Percentiles rank a stretch among this genome's conserved stretches.
phyloP scores from a whole-genome alignment of 441 rosid genomes.

The Erodium moschatum region DNA sequence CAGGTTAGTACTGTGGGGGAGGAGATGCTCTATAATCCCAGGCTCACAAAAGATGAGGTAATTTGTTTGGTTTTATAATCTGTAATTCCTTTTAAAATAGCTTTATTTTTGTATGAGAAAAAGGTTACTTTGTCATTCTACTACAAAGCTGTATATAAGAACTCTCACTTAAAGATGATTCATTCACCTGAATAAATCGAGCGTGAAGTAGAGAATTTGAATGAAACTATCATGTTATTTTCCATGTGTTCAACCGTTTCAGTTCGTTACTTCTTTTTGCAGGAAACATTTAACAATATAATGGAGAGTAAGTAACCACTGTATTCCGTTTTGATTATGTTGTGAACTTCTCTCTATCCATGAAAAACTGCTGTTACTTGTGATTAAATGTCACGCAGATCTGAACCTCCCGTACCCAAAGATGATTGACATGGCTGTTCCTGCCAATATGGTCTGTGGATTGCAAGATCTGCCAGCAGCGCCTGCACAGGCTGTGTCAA shows the following conservation, averaged over 20 bases:
- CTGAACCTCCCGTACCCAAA: constrained; percentile 73
- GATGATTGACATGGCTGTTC: constrained; percentile 82
- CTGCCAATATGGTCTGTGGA: constrained; percentile 80
- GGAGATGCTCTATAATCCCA: constrained; percentile 64
- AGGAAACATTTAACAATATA: constrained; percentile 64
- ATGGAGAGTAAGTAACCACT: constrained; percentile 58
- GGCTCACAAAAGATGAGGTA: constrained; percentile 75
- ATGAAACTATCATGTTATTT: neutral
- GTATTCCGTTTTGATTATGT: neutral
- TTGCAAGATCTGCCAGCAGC: constrained; percentile 52
- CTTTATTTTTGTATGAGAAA: neutral
- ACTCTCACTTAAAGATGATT: neutral
- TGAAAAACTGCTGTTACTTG: neutral
- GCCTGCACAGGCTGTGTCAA: constrained; percentile 21
- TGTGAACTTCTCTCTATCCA: neutral
- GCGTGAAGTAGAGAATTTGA: neutral
- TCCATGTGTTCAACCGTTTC: neutral
- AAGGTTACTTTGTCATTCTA: neutral
- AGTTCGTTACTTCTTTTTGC: constrained; percentile 21
- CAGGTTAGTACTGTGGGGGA: constrained; percentile 88
- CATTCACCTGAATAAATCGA: neutral
- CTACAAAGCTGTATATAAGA: neutral
- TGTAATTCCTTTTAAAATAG: constrained; percentile 8
- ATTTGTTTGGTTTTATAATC: constrained; percentile 1
- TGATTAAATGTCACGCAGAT: constrained; percentile 31